phyloP scores from a whole-genome alignment of 768 basidiomycete species.

The Kwoniella dejecticola region DNA sequence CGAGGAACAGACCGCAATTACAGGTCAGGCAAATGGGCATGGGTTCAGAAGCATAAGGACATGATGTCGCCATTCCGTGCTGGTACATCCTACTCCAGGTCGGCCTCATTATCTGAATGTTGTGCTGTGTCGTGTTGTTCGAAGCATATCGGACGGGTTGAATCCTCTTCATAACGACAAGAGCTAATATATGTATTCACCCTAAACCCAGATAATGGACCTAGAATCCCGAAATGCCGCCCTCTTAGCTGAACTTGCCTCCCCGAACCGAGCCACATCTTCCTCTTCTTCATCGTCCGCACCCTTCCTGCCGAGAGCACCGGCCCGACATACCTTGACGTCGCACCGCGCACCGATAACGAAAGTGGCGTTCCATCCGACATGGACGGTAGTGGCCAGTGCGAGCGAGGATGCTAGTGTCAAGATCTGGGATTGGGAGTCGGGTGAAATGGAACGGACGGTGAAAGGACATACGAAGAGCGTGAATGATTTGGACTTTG shows the following conservation, averaged over 20 bases:
- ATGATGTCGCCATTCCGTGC: too few species aligned
- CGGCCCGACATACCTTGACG: conserved; percentile 73
- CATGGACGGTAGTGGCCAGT: conserved; percentile 77
- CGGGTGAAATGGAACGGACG: conserved; percentile 87
- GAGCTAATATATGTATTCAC: neutral
- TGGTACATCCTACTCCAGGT: too few species aligned
- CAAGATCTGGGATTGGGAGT: conserved; percentile 97
- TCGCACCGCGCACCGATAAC: conserved; percentile 78
- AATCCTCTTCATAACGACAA: too few species aligned
- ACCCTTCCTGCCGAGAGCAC: conserved; percentile 80
- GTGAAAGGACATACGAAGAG: conserved; percentile 89
- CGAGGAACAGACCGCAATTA: too few species aligned
- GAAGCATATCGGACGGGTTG: too few species aligned
- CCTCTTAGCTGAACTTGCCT: conserved; percentile 70
- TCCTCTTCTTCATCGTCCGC: conserved; percentile 57
- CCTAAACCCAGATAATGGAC: conserved; percentile 77
- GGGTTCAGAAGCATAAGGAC: too few species aligned
- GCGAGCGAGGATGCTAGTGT: conserved; percentile 86
- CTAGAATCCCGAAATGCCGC: conserved; percentile 79
- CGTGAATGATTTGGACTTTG: conserved; percentile 83
- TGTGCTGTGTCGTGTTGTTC: too few species aligned
- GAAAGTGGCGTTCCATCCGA: conserved; percentile 80
- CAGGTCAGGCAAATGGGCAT: too few species aligned
- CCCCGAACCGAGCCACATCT: conserved; percentile 59
- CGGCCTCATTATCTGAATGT: too few species aligned